Percentiles rank a stretch among this genome's conserved stretches.
Evolutionary conservation across 2,329 filamentous ascomycete species (phyloP).

Genomic region (Talaromyces sp.): DNA sequence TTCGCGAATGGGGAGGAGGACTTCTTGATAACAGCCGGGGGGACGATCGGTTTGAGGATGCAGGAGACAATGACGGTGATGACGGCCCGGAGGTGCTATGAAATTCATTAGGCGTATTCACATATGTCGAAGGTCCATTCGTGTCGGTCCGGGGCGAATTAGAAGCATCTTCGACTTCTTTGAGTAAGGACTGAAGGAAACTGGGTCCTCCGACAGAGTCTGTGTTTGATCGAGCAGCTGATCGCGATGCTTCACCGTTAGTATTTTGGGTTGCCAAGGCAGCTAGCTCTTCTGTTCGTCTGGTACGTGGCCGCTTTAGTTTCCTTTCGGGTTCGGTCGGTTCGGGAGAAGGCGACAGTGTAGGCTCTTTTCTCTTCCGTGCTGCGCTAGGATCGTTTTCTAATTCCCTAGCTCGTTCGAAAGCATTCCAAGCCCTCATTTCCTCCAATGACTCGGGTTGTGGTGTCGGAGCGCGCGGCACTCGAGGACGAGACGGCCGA

Average conservation of each 20-base stretch:
- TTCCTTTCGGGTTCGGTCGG: slow-evolving; percentile 71
- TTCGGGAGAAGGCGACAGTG: slow-evolving; percentile 73
- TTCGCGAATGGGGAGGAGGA: slow-evolving; percentile 34
- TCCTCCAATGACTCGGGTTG: slow-evolving; percentile 75
- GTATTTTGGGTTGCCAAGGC: slow-evolving; percentile 43
- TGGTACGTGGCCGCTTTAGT: slow-evolving; percentile 80
- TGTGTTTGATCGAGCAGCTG: slow-evolving; percentile 33
- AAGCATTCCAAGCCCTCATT: slow-evolving; percentile 79
- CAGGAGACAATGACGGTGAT: slow-evolving; percentile 41
- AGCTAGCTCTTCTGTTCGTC: slow-evolving; percentile 57
- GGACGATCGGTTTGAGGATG: slow-evolving; percentile 40
- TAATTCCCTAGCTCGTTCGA: slow-evolving; percentile 76
- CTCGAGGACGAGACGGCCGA: slow-evolving; percentile 41
- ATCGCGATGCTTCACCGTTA: slow-evolving; percentile 39
- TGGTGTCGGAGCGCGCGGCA: slow-evolving; percentile 41
- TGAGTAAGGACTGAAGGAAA: slow-evolving; percentile 80
- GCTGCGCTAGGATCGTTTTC: slow-evolving; percentile 50
- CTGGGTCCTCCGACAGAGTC: slow-evolving; percentile 59
- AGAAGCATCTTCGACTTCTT: slow-evolving; percentile 69
- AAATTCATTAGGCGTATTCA: slow-evolving; percentile 35
- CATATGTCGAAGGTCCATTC: slow-evolving; percentile 30
- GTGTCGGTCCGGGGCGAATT: slow-evolving; percentile 29
- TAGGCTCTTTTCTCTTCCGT: slow-evolving; percentile 51
- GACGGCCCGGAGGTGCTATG: slow-evolving; percentile 39
- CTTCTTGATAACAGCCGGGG: slow-evolving; percentile 38